A percentile compares a stretch with the other conserved stretches of the same genome.
These are phyloP conservation scores for Rhizopogon parksii DNA, from an alignment of 1,284 basidiomycete species.

Conservation along the genomic window DNA sequence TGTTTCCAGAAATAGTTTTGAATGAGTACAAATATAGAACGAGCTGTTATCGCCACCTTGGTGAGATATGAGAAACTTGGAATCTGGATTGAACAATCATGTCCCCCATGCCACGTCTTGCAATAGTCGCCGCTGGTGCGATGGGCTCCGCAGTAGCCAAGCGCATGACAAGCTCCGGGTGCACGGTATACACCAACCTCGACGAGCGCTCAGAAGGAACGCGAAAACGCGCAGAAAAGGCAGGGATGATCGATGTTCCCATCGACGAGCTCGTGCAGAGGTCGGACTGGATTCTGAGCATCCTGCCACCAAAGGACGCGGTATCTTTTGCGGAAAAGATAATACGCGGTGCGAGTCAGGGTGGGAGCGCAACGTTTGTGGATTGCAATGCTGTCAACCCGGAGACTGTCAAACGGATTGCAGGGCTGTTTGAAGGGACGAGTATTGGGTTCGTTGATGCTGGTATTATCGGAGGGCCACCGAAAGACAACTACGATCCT, in stretches of 20 bases:
- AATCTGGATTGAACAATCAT: neutral
- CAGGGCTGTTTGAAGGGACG: slow-evolving; percentile 35
- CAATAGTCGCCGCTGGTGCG: slow-evolving; percentile 27
- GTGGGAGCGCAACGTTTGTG: slow-evolving; percentile 32
- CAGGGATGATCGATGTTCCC: slow-evolving; percentile 45
- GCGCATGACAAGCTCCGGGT: slow-evolving; percentile 35
- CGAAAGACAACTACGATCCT: slow-evolving; percentile 41
- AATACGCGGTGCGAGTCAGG: neutral
- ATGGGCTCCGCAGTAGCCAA: slow-evolving; percentile 42
- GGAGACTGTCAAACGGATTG: slow-evolving; percentile 42
- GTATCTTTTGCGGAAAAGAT: slow-evolving; percentile 41
- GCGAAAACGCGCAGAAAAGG: slow-evolving; percentile 40
- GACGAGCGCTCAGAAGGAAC: slow-evolving; percentile 45
- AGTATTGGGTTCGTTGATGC: slow-evolving; percentile 46
- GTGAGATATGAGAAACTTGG: neutral
- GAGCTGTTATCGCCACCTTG: neutral
- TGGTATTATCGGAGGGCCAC: slow-evolving; percentile 53
- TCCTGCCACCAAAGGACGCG: slow-evolving; percentile 52
- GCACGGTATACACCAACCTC: slow-evolving; percentile 45
- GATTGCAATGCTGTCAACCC: slow-evolving; percentile 58
- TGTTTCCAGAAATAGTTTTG: neutral
- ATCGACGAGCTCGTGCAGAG: slow-evolving; percentile 38
- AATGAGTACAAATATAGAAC: neutral
- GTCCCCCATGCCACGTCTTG: slow-evolving; percentile 11
- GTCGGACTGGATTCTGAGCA: slow-evolving; percentile 46